Evolutionary conservation across 306 rosid species (phyloP), one percentile per base, ranked within the genome.

Genomic region (Prunus mira): DNA sequence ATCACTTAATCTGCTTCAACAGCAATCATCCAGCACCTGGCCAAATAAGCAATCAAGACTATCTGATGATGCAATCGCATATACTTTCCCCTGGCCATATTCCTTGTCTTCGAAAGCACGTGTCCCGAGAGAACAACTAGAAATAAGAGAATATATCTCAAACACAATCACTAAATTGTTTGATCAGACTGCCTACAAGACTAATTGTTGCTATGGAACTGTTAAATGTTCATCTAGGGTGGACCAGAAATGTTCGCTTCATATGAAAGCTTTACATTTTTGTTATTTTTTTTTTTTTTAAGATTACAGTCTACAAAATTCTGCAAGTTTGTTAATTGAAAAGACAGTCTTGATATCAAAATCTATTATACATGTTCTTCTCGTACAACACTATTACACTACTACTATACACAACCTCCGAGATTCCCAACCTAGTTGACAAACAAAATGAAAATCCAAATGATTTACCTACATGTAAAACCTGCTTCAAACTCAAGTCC

Each of bases 361-460:
- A 77, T 27, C 69, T 76, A 71, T 30, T 63, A 1, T 20, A 76
- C 74, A 82, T 47, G 76, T 79, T 85, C 67, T 79, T 85, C 72
- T 82, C 66, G 51, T 63, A 72, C 65, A 80, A 73, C 38, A 71
- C 49, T 74, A 66, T 79, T 71, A 84, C 71, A 83, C 76, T 30
- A 72, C 72, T 68, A 55, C 87, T 89, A 79, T 86, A 84, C 92
- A 89, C 73, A 72, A 76, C 81, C 67, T 73, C 69, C 60, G 30
- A n/a, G 74, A 71, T 71, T 10, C 86, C 73, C 72, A 86, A 69
- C 79, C 71, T 72, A 58, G 77, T 71, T 75, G 74, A 87, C 76
- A 46, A 78, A 78, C 77, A 70, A 79, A 70, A 81, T 27, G 72
- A 65, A 49, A 63, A 24, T 72, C 65, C 81, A 71, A 68, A 79